These are phyloP conservation scores for Sporothrix luriei DNA, from an alignment of 2,329 filamentous ascomycete species.

Conservation along the genomic window DNA sequence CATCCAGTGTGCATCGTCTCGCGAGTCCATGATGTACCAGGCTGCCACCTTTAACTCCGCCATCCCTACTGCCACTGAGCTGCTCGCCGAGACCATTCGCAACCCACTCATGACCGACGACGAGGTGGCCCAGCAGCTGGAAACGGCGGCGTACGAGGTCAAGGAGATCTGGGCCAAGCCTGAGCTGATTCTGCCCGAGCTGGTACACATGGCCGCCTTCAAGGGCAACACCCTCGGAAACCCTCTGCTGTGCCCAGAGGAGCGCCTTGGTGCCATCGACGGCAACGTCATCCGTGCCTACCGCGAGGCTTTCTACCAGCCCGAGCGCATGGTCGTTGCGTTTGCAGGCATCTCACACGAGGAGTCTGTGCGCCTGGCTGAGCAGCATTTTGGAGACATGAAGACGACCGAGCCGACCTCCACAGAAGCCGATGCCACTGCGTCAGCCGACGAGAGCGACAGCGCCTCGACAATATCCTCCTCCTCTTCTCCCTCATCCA, in stretches of 20 bases:
- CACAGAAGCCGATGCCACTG: constrained; percentile 36
- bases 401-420: constrained; percentile 52
- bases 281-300: constrained; percentile 75
- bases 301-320: constrained; percentile 78
- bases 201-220: constrained; percentile 93
- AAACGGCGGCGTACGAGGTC: constrained; percentile 94
- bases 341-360: constrained; percentile 88
- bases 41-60: constrained; percentile 95
- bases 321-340: constrained; percentile 89
- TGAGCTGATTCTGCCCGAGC: constrained; percentile 89
- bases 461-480: constrained; percentile 39
- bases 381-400: constrained; percentile 94
- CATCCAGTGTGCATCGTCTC: constrained; percentile 92
- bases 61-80: constrained; percentile 76
- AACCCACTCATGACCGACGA: constrained; percentile 81
- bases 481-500: constrained; percentile 43
- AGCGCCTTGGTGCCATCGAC: constrained; percentile 75
- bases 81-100: constrained; percentile 92
- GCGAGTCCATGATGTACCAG: constrained; percentile 98
- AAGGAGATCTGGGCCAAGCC: constrained; percentile 97
- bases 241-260: constrained; percentile 85
- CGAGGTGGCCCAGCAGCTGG: constrained; percentile 83
- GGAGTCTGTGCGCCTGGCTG: constrained; percentile 75
- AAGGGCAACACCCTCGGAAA: constrained; percentile 96
- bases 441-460: constrained; percentile 38